Evolutionary conservation across 2,329 filamentous ascomycete genomes (phyloP), one percentile per base, ranked within the genome.

Genomic region (Fusarium haematococcum): DNA sequence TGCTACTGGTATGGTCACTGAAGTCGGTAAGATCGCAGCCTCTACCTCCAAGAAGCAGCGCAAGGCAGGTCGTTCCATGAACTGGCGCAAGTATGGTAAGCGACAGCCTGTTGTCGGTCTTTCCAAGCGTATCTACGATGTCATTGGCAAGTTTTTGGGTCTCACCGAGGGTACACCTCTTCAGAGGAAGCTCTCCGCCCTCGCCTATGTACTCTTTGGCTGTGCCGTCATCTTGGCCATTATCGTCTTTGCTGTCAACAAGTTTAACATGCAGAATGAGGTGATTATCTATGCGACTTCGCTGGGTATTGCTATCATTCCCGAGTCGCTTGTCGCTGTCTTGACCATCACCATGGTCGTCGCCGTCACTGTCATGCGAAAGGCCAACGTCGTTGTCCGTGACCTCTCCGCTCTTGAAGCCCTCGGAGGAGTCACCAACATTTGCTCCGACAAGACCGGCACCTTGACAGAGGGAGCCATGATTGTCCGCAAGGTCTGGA

Each of bases 181-280:
- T 58, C 93, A 95, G 83, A 90, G 92, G 73, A 95, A 94, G 82
- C 86, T 97, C 60, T 93, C 92, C 69, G 93, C 93, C 76, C 87
- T 97, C 69, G 94, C 94, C 13, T 92, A 95, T 66, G 84, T 93
- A 9, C 89, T 97, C 3, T 95, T 96, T 79, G 91, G 88, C 56
- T 91, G 93, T 69, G 94, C 89, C n/a, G 80, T 90, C 13, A 78
- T 90, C 23, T 83, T 90, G 32, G 88, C 88, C 32, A 85, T 90
- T 65, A 86, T 91, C 50, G 89, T 91, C 13, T 90, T 91, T 78
- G 88, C 84, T 0, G 89, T 88, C 61, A 90, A 90, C 77, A 85
- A 86, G 69, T 90, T 89, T 76, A 75, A 86, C 52, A 81, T 87
- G 61, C 81, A 84, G 48, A 85, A 86, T 39, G 87, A 90, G 69